These are phyloP conservation scores for Trifolium pratense DNA, from an alignment of 306 rosid species.

Conservation along the genomic window DNA sequence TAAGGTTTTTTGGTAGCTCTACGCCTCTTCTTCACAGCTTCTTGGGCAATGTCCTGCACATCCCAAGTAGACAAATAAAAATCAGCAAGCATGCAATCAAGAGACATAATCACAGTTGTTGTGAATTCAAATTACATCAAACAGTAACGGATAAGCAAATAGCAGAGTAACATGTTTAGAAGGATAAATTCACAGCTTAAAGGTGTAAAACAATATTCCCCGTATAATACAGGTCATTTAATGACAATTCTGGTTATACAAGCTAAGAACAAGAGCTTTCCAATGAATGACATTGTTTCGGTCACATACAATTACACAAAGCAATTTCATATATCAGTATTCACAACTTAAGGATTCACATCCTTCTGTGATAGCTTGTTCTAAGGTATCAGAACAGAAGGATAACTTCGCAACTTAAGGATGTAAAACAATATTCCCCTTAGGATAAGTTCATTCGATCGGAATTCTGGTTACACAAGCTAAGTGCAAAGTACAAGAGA, in stretches of 20 bases:
- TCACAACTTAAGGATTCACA: too few species aligned
- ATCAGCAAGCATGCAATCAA: neutral
- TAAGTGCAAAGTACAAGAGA: neutral
- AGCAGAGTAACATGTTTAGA: neutral
- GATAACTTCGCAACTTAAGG: too few species aligned
- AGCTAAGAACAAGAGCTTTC: too few species aligned
- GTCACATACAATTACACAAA: too few species aligned
- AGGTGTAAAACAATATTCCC: too few species aligned
- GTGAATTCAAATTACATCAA: neutral
- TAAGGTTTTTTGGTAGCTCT: constrained; percentile 41
- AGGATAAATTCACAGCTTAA: neutral
- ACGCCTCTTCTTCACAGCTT: constrained; percentile 37
- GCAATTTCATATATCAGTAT: too few species aligned
- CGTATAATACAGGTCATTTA: neutral
- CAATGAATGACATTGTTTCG: too few species aligned
- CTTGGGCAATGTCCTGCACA: constrained; percentile 69
- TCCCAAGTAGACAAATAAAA: constrained; percentile 31
- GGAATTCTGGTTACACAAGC: neutral
- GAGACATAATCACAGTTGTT: neutral
- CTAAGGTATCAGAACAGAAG: too few species aligned
- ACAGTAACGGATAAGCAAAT: neutral
- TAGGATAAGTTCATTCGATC: too few species aligned
- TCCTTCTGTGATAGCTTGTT: too few species aligned
- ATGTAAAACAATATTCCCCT: too few species aligned
- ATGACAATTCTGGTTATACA: too few species aligned